A percentile compares a stretch with the other conserved stretches of the same genome.
Conservation (phyloP, 495 filamentous ascomycete genomes). For the Tuber melanosporum region DNA sequence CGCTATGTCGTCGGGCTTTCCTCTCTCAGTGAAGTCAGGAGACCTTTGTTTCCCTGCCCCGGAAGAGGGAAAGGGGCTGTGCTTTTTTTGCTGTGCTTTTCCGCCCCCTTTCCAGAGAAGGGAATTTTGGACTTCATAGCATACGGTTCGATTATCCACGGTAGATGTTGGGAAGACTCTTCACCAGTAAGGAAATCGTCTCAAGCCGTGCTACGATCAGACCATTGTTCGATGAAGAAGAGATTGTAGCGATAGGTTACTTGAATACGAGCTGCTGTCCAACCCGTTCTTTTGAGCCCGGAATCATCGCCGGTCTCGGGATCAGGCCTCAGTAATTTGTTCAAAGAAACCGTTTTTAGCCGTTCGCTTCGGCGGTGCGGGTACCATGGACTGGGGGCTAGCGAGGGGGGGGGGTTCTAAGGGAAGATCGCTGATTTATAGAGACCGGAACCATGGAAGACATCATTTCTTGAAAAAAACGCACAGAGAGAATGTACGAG, state of each 20-base stretch:
- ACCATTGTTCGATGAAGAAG: not conserved
- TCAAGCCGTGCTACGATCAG: not conserved
- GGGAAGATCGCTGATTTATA: not conserved
- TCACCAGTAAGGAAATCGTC: not conserved
- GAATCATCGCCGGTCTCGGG: not conserved
- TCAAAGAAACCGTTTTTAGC: not conserved
- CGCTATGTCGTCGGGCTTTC: no score
- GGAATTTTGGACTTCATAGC: no score
- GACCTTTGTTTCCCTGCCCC: no score
- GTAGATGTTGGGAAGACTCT: not conserved
- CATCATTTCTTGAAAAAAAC: not conserved
- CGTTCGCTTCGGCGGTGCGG: not conserved
- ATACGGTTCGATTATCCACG: no score
- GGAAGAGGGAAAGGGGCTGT: no score
- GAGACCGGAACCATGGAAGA: not conserved
- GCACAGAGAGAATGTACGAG: no score
- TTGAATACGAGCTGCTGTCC: slow-evolving; percentile 1
- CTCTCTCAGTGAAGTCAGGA: no score
- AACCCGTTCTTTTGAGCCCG: not conserved
- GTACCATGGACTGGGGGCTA: not conserved
- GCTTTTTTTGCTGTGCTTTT: no score
- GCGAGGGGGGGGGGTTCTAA: not conserved
- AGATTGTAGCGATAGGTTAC: not conserved
- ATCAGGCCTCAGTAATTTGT: not conserved
- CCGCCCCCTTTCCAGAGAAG: no score